A percentile compares a stretch with the other conserved stretches of the same genome.
Conservation (phyloP, 768 basidiomycete species). For the Serpula lacrymans region DNA sequence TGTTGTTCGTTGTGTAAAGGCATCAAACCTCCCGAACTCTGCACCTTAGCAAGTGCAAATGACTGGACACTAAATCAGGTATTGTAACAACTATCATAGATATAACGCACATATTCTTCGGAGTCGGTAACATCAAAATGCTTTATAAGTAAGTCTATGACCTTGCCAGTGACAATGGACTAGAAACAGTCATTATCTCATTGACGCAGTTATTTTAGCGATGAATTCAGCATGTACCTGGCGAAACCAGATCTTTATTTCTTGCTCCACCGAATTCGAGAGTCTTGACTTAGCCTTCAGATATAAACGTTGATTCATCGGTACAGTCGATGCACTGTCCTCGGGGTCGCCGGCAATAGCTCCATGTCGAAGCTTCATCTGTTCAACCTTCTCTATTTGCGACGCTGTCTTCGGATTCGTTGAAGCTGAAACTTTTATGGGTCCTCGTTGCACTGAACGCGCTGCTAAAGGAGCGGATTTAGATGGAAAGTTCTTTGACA, state of each 20-base stretch:
- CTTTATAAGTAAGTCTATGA: slow-evolving; percentile 50
- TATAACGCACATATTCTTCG: too few relatives aligned
- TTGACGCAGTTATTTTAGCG: background rate
- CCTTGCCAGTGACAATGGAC: slow-evolving; percentile 57
- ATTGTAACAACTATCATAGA: too few relatives aligned
- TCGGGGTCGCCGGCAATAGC: slow-evolving; percentile 63
- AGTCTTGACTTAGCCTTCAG: slow-evolving; percentile 39
- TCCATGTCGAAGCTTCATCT: slow-evolving; percentile 74
- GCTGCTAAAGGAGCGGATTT: slow-evolving; percentile 19
- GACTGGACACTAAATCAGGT: too few relatives aligned
- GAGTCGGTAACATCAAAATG: slow-evolving; percentile 17
- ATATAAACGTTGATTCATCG: slow-evolving; percentile 57
- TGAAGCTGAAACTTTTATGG: too few relatives aligned
- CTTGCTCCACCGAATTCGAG: slow-evolving; percentile 25
- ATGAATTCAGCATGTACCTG: slow-evolving; percentile 44
- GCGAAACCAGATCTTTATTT: slow-evolving; percentile 63
- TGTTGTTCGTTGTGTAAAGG: too few relatives aligned
- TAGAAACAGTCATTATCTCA: slow-evolving; percentile 23
- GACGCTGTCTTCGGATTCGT: slow-evolving; percentile 53
- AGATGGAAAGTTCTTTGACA: slow-evolving; percentile 49
- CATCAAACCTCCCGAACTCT: too few relatives aligned
- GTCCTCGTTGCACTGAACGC: slow-evolving; percentile 28
- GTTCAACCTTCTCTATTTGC: slow-evolving; percentile 53
- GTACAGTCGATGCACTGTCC: slow-evolving; percentile 43
- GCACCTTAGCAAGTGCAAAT: too few relatives aligned